Base-by-base conservation (phyloP, 1,139 yeast genomes). In the Yamadazyma buinensis region DNA sequence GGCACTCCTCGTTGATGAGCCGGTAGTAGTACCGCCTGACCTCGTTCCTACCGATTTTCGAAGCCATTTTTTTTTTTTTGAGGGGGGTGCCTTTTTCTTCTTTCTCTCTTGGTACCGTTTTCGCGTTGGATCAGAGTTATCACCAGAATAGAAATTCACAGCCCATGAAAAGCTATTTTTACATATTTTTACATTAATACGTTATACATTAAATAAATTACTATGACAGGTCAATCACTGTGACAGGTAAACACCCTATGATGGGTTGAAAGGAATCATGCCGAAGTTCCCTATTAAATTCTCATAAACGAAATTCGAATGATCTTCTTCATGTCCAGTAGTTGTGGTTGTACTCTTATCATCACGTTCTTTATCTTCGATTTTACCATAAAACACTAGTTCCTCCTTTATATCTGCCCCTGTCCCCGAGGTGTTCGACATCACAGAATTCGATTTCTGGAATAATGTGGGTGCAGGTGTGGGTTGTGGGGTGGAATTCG, bases 1-100 rank as follows among this genome's bases (percentile, higher is more conserved):
- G 54, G 41, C 67, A 67, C 48, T 65, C 72, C 32, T 56, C 56
- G 40, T 55, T 57, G 29, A 67, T 61, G 28, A 65, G 39, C 34
- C 48, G 49, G 15, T 45, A 48, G 38, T 61, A 64, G 38, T 59
- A 37, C 15, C 47, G 40, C 35, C 31, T 43, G n/a, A 46, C 33
- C 19, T 45, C 46, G 15, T 41, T 37, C 13, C 42, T 35, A 4
- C 39, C 38, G 15, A 28, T 30, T 20, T 10, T 29, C 10, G 25
- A 13, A 13, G 24, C 7, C 20, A 26, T 26, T n/a, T n/a, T n/a
- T n/a, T n/a, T n/a, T n/a, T n/a, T n/a, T n/a, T n/a, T n/a, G n/a
- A n/a, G n/a, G n/a, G n/a, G n/a, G n/a, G n/a, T n/a, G n/a, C n/a
- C n/a, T n/a, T n/a, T n/a, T n/a, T n/a, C n/a, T n/a, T n/a, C n/a